Conservation (phyloP, 2,329 filamentous ascomycete species). For the Tolypocladium sp. region DNA sequence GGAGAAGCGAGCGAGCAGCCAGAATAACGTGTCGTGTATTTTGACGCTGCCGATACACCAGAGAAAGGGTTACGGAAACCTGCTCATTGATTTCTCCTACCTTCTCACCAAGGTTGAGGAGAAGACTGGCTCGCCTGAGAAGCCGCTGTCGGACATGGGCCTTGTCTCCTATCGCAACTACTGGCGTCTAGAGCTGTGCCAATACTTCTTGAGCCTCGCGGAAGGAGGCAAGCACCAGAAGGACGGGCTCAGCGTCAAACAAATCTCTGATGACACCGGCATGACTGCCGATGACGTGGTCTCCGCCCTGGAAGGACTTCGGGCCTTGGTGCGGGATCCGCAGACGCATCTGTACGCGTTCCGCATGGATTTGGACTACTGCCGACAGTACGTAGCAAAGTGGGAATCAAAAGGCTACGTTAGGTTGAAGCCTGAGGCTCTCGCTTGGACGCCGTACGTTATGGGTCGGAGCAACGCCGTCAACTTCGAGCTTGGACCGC, state of each 20-base stretch:
- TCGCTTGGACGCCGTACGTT: conserved; percentile 94
- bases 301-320: conserved; percentile 81
- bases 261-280: conserved; percentile 80
- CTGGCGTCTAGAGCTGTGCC: conserved; percentile 84
- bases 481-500: conserved; percentile 73
- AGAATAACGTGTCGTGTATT: conserved; percentile 97
- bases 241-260: conserved; percentile 48
- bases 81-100: conserved; percentile 97
- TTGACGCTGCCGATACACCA: conserved; percentile 93
- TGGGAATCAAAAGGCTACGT: conserved; percentile 88
- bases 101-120: conserved; percentile 85
- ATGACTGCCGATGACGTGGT: conserved; percentile 97
- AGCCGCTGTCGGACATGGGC: conserved; percentile 96
- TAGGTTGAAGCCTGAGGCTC: conserved; percentile 65
- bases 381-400: conserved; percentile 76
- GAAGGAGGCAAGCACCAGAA: conserved; percentile 20
- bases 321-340: conserved; percentile 83
- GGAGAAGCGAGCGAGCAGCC: conserved; percentile 87
- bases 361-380: conserved; percentile 77
- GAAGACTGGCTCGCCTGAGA: conserved; percentile 93
- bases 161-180: conserved; percentile 96
- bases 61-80: conserved; percentile 91
- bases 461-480: conserved; percentile 82
- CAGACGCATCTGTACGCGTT: conserved; percentile 83
- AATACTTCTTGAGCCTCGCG: conserved; percentile 57